These are phyloP conservation scores for Leishmania major DNA, from an alignment of 208 protist species.

Conservation along the genomic window DNA sequence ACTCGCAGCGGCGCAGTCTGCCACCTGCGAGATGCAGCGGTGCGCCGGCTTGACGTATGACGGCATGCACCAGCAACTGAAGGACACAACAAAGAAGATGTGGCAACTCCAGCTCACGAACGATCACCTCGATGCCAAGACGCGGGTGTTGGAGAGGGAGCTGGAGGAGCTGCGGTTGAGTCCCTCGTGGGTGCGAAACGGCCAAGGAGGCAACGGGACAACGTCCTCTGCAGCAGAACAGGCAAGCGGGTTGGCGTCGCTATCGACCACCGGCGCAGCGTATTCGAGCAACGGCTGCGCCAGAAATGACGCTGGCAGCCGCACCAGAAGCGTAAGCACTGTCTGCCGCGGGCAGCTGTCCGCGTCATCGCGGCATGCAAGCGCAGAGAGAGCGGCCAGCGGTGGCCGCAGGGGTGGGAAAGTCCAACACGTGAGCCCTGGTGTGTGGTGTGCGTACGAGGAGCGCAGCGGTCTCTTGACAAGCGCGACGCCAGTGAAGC, in stretches of 20 bases:
- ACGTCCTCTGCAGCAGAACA: not conserved
- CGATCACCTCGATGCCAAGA: conserved; percentile 38
- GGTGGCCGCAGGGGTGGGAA: not conserved
- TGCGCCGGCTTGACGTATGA: conserved; percentile 3
- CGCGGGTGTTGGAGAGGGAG: conserved; percentile 35
- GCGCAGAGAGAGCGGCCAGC: not conserved
- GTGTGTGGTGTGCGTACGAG: conserved; percentile 30
- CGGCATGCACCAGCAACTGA: conserved; percentile 23
- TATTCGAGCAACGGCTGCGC: not conserved
- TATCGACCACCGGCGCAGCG: not conserved
- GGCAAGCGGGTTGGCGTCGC: not conserved
- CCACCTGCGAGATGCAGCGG: not conserved
- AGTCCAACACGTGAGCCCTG: conserved; percentile 5
- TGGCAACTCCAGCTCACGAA: conserved; percentile 37
- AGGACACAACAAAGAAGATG: conserved; percentile 28
- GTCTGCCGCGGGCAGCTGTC: conserved; percentile 2
- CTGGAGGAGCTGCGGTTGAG: conserved; percentile 30
- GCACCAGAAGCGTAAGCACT: not conserved
- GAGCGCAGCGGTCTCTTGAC: conserved; percentile 16
- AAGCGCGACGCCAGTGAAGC: not conserved
- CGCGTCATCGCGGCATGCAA: not conserved
- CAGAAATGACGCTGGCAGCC: not conserved
- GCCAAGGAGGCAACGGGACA: not conserved
- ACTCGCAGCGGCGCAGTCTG: not conserved
- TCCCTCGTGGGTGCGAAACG: not conserved